These are phyloP conservation scores for Trametes hirsuta DNA, from an alignment of 1,284 basidiomycete species.

Conservation along the genomic window DNA sequence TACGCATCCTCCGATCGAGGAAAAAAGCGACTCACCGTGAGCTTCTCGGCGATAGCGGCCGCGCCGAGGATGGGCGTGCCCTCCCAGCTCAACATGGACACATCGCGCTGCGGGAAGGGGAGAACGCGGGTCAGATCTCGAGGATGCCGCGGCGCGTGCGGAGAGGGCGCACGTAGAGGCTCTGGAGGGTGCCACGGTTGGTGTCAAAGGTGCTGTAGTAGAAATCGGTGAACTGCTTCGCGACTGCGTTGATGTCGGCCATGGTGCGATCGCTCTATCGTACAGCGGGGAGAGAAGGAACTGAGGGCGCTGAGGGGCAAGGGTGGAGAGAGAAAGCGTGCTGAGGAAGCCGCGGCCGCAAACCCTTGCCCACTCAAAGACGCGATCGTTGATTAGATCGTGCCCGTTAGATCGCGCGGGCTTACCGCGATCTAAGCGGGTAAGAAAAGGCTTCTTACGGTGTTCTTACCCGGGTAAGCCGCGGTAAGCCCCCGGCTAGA, in stretches of 20 bases:
- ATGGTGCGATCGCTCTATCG: constrained; percentile 42
- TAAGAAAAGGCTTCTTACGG: constrained; percentile 8
- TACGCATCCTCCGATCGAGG: neutral
- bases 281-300: constrained; percentile 24
- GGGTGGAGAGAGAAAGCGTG: constrained; percentile 2
- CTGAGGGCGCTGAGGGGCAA: constrained; percentile 13
- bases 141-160: constrained; percentile 11
- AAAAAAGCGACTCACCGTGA: constrained; percentile 56
- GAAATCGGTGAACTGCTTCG: constrained; percentile 72
- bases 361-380: constrained; percentile 21
- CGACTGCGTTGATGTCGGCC: constrained; percentile 72
- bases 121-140: constrained; percentile 15
- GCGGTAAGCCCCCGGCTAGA: neutral
- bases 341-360: neutral
- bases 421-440: constrained; percentile 14
- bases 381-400: constrained; percentile 27
- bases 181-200: constrained; percentile 53
- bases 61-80: constrained; percentile 65
- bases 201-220: constrained; percentile 78
- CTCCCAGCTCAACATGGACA: constrained; percentile 94
- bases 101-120: constrained; percentile 58
- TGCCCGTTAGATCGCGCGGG: constrained; percentile 6
- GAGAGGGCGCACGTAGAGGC: constrained; percentile 72
- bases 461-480: neutral
- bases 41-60: constrained; percentile 74